Evolutionary conservation across 2,329 filamentous ascomycete genomes (phyloP).

Genomic region (Exserohilum turcica): DNA sequence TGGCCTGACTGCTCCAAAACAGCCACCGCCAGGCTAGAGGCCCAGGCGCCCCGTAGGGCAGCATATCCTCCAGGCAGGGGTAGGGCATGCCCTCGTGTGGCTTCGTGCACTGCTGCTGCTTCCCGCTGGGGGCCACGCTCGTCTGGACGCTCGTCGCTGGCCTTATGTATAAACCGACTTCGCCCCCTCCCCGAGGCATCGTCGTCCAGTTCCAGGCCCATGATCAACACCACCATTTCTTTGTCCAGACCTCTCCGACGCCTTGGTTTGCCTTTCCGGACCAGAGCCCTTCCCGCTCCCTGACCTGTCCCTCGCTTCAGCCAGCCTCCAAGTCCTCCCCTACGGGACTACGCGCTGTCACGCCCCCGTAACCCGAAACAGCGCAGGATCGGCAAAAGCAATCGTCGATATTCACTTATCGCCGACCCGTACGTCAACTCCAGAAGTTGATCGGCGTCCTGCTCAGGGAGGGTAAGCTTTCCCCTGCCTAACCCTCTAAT

Average conservation of each 20-base stretch:
- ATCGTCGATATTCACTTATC: conserved; percentile 28
- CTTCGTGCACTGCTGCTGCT: conserved; percentile 37
- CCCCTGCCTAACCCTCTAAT: conserved; percentile 37
- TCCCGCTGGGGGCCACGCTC: conserved; percentile 37
- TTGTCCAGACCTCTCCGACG: conserved; percentile 26
- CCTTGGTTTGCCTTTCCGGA: conserved; percentile 14
- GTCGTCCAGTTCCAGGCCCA: conserved; percentile 37
- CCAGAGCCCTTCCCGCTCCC: conserved; percentile 20
- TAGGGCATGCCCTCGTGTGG: conserved; percentile 34
- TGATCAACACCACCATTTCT: conserved; percentile 38
- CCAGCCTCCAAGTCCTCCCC: conserved; percentile 30
- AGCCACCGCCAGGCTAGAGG: conserved; percentile 42
- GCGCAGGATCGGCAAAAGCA: conserved; percentile 32
- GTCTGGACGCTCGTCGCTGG: conserved; percentile 27
- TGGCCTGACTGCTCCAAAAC: conserved; percentile 40
- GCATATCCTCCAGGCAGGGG: conserved; percentile 32
- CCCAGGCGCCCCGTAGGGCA: conserved; percentile 42
- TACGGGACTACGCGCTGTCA: conserved; percentile 35
- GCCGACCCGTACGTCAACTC: conserved; percentile 39
- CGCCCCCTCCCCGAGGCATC: conserved; percentile 42
- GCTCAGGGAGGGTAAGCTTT: conserved; percentile 41
- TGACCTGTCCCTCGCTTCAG: conserved; percentile 32
- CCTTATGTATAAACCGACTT: conserved; percentile 47
- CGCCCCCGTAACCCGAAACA: conserved; percentile 19
- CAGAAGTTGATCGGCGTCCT: conserved; percentile 29